These are phyloP conservation scores for Eucalyptus victrix DNA, from an alignment of 345 rosid species.

Conservation along the genomic window DNA sequence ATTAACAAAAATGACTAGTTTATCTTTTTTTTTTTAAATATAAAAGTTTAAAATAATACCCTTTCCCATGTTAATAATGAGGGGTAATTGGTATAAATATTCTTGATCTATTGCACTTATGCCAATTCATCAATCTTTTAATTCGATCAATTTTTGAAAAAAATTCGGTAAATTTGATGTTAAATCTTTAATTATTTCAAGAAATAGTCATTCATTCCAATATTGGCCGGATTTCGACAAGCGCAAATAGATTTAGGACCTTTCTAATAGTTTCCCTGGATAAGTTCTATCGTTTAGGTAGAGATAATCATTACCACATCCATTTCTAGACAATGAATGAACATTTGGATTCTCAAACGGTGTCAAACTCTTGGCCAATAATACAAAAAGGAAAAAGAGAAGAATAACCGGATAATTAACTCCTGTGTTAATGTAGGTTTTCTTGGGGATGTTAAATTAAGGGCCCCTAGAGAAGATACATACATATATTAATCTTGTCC, in stretches of 20 bases:
- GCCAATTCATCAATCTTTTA: accelerated
- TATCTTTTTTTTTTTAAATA: neutral
- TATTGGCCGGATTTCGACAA: too few relatives aligned
- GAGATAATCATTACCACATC: neutral
- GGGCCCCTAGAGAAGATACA: neutral
- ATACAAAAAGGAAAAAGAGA: neutral
- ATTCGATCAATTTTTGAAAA: neutral
- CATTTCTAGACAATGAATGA: neutral
- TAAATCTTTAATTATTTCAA: neutral
- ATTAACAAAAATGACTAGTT: neutral
- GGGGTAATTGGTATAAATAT: neutral
- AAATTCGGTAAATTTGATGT: neutral
- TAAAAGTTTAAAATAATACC: neutral
- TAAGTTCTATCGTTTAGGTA: neutral
- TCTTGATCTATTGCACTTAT: accelerated
- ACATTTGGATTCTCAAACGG: neutral
- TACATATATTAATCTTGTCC: neutral
- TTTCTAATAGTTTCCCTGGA: neutral
- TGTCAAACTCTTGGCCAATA: neutral
- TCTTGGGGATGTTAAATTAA: neutral
- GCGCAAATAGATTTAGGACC: neutral
- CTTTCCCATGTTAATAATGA: neutral
- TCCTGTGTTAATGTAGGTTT: neutral
- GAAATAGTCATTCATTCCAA: accelerated
- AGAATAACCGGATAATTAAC: neutral